phyloP scores from a whole-genome alignment of 129 eudicot genomes.

The Flaveria brownii region DNA sequence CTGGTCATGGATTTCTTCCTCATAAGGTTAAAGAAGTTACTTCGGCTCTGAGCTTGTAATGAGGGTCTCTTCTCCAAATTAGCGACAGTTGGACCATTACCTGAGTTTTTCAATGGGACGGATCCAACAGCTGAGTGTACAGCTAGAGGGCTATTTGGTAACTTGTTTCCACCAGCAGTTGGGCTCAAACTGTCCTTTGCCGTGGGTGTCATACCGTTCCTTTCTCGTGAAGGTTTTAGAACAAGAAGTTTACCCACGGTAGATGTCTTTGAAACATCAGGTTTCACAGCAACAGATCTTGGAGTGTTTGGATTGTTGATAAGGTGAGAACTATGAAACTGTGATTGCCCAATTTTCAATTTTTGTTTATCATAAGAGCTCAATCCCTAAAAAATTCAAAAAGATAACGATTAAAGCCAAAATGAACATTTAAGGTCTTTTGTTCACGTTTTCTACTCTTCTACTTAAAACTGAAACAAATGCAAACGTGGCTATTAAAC shows the following conservation, averaged over 20 bases:
- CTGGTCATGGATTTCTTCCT: conserved; percentile 69
- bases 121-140: conserved; percentile 45
- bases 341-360: conserved; percentile 55
- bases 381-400: conserved; percentile 43
- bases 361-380: conserved; percentile 70
- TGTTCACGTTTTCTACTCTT: background rate
- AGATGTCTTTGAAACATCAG: conserved; percentile 55
- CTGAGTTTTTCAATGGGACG: conserved; percentile 36
- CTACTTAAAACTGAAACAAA: background rate
- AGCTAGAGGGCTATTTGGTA: conserved; percentile 41
- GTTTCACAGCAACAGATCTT: conserved; percentile 48
- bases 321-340: conserved; percentile 44
- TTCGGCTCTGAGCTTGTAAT: conserved; percentile 74
- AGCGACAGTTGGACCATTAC: conserved; percentile 27
- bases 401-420: background rate
- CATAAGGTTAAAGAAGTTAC: conserved; percentile 75
- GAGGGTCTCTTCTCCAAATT: conserved; percentile 57
- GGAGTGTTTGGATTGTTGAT: conserved; percentile 48
- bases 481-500: background rate
- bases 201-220: conserved; percentile 56
- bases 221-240: conserved; percentile 76
- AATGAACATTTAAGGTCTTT: background rate
- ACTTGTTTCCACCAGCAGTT: conserved; percentile 38
- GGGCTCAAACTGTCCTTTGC: conserved; percentile 67
- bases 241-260: conserved; percentile 62